A percentile compares a stretch with the other conserved stretches of the same genome.
phyloP scores from a whole-genome alignment of 2,329 filamentous ascomycete species.

The Sarocladium strictum region DNA sequence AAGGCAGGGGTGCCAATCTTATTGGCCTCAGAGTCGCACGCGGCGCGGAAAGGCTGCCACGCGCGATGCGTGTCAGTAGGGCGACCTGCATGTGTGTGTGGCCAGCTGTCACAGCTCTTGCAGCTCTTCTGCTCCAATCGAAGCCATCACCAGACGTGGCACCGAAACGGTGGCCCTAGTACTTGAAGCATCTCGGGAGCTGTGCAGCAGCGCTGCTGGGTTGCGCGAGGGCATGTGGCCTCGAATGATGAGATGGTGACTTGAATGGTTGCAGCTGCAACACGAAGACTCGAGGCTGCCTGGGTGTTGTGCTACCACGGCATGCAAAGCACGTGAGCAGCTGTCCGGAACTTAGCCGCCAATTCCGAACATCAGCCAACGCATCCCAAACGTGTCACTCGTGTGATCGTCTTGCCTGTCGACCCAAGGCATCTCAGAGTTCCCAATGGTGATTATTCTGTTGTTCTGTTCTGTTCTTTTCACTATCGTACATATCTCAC shows the following conservation, averaged over 20 bases:
- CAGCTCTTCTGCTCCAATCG: background rate
- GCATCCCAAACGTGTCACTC: background rate
- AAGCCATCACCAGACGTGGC: background rate
- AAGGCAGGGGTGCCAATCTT: background rate
- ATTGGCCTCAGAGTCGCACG: background rate
- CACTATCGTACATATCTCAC: background rate
- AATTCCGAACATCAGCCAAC: background rate
- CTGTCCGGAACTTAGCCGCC: background rate
- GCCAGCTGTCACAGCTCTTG: constrained; percentile 4
- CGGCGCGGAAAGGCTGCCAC: background rate
- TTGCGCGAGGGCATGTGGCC: background rate
- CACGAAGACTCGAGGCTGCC: background rate
- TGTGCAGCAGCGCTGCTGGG: background rate
- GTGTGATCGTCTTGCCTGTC: background rate
- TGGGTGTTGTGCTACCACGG: background rate
- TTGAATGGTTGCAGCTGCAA: background rate
- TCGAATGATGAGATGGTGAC: background rate
- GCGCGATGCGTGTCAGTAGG: background rate
- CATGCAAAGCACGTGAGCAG: background rate
- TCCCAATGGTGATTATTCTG: background rate
- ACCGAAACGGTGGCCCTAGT: constrained; percentile 2
- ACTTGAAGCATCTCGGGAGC: background rate
- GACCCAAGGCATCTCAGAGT: background rate
- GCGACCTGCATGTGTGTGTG: background rate
- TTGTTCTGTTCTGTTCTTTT: too few relatives aligned